Conservation (phyloP, 768 basidiomycete genomes). For the Termitomyces titanicus region DNA sequence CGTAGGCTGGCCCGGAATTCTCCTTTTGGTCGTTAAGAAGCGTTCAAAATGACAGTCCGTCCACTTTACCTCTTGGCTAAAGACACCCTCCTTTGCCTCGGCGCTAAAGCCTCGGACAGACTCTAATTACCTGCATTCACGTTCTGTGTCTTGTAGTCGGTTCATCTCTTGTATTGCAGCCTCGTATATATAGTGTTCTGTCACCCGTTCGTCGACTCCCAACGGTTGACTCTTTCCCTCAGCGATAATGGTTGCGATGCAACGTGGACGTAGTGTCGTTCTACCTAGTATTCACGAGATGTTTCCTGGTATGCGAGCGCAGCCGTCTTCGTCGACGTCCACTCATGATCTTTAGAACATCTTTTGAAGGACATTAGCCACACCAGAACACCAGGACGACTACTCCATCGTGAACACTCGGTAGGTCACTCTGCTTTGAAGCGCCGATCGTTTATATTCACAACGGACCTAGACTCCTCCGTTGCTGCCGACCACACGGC, state of each 20-base stretch:
- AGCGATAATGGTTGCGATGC: neutral
- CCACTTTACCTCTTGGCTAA: conserved; percentile 9
- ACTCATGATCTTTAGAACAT: conserved; percentile 6
- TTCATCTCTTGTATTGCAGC: neutral
- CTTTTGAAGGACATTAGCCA: conserved; percentile 12
- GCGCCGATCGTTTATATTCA: neutral
- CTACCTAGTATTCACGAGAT: conserved; percentile 53
- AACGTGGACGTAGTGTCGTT: conserved; percentile 17
- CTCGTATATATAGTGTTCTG: no score
- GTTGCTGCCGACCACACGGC: neutral
- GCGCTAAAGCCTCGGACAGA: conserved; percentile 17
- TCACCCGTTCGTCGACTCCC: neutral
- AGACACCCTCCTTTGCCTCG: neutral
- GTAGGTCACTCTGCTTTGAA: neutral
- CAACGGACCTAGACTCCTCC: neutral
- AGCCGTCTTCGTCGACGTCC: neutral
- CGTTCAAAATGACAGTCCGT: conserved; percentile 18
- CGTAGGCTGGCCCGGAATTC: conserved; percentile 12
- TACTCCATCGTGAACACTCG: neutral
- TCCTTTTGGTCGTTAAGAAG: conserved; percentile 16
- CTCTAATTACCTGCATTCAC: conserved; percentile 1
- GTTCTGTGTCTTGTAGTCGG: neutral
- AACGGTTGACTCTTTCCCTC: neutral
- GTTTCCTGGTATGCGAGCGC: conserved; percentile 43
- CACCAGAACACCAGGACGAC: neutral